phyloP scores from a whole-genome alignment of 139 green algal species.

The Nannochloris sp. region DNA sequence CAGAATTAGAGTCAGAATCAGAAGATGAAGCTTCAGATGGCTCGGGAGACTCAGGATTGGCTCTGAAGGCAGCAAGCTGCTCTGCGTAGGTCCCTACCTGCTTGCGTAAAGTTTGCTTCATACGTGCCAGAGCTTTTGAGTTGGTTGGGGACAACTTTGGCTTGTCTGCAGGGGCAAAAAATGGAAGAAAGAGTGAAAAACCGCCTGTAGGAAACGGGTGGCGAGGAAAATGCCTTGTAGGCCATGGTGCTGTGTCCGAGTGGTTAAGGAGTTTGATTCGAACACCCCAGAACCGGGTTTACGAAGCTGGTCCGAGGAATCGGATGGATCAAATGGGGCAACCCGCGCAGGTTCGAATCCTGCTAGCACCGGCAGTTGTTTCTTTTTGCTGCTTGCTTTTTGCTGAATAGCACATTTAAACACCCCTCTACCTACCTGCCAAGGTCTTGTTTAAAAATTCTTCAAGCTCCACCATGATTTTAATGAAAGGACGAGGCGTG shows the following conservation, averaged over 20 bases:
- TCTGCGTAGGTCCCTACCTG: constrained; percentile 63
- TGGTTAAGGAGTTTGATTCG: constrained; percentile 23
- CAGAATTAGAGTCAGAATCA: background rate
- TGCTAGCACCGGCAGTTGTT: background rate
- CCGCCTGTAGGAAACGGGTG: background rate
- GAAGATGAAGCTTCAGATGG: background rate
- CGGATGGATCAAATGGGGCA: constrained; percentile 5
- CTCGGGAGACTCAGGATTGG: constrained; percentile 18
- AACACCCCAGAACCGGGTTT: background rate
- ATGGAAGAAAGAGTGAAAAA: background rate
- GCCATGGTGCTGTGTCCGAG: constrained; percentile 12
- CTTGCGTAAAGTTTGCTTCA: constrained; percentile 97
- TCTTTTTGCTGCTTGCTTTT: background rate
- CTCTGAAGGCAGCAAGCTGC: constrained; percentile 43
- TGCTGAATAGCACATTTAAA: background rate
- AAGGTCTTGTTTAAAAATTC: constrained; percentile 78
- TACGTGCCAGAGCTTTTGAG: constrained; percentile 88
- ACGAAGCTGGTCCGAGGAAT: background rate
- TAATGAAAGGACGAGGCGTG: constrained; percentile 77
- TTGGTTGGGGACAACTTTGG: constrained; percentile 96
- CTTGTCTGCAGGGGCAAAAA: constrained; percentile 43
- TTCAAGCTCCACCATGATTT: constrained; percentile 85
- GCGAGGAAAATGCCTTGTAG: background rate
- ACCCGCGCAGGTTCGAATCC: constrained; percentile 20
- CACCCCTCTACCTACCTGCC: constrained; percentile 35